phyloP scores from a whole-genome alignment of 768 basidiomycete species.

The Thelephora ganbajun region DNA sequence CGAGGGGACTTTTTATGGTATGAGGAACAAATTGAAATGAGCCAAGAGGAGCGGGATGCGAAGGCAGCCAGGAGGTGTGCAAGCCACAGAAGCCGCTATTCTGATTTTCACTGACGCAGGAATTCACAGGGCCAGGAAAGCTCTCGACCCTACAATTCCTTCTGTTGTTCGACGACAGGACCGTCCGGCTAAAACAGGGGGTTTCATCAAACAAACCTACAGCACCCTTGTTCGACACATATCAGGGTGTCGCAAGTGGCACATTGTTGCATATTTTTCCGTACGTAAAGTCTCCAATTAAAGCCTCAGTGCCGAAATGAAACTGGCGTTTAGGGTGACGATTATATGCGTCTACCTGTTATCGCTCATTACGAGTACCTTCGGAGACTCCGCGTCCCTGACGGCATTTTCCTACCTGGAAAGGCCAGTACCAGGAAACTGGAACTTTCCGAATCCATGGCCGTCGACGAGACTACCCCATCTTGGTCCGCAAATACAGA shows the following conservation, averaged over 20 bases:
- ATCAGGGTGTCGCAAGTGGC: slow-evolving; percentile 60
- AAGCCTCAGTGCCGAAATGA: background rate
- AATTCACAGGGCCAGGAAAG: slow-evolving; percentile 34
- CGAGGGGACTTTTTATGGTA: slow-evolving; percentile 73
- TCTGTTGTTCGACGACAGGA: slow-evolving; percentile 58
- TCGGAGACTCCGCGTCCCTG: slow-evolving; percentile 49
- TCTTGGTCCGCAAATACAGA: slow-evolving; percentile 4
- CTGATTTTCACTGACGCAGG: background rate
- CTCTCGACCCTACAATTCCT: slow-evolving; percentile 44
- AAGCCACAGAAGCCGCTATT: background rate
- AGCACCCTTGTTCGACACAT: slow-evolving; percentile 58
- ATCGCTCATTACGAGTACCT: slow-evolving; percentile 67
- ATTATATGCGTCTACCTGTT: slow-evolving; percentile 56
- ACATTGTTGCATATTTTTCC: slow-evolving; percentile 73
- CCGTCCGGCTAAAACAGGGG: slow-evolving; percentile 63
- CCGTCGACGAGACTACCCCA: slow-evolving; percentile 10
- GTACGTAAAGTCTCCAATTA: slow-evolving; percentile 23
- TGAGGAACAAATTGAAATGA: slow-evolving; percentile 72
- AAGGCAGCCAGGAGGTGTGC: slow-evolving; percentile 65
- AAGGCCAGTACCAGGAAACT: slow-evolving; percentile 25
- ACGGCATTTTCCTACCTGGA: slow-evolving; percentile 60
- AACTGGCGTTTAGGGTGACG: slow-evolving; percentile 35
- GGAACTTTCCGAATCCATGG: slow-evolving; percentile 13
- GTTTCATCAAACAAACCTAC: slow-evolving; percentile 80
- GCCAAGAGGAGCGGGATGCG: slow-evolving; percentile 64